Evolutionary conservation across 306 rosid species (phyloP).

Genomic region (Vachellia pachyceras): DNA sequence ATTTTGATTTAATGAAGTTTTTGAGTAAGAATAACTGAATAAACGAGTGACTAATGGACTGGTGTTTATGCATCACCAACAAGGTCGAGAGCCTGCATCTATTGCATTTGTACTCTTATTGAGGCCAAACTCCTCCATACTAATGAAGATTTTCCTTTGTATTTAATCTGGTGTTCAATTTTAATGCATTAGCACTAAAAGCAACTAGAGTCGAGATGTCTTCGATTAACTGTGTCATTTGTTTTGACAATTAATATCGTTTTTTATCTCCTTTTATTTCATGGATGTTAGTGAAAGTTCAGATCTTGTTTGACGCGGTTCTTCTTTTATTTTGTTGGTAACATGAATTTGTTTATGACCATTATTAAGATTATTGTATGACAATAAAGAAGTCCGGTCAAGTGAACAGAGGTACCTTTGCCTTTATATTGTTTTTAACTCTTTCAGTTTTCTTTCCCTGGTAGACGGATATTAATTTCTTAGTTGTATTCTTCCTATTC

Average conservation of each 20-base stretch:
- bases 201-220: neutral
- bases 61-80: neutral
- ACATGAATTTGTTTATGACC: neutral
- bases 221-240: constrained; percentile 4
- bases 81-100: constrained; percentile 19
- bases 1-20: neutral
- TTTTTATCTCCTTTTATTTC: neutral
- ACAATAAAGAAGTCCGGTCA: neutral
- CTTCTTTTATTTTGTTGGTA: neutral
- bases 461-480: neutral
- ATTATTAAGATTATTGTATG: neutral
- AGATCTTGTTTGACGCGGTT: constrained; percentile 4
- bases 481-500: neutral
- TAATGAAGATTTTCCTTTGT: neutral
- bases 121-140: neutral
- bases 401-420: neutral
- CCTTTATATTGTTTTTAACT: neutral
- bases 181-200: neutral
- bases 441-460: too few relatives aligned
- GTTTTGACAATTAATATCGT: neutral
- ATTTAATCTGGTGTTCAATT: constrained; percentile 18
- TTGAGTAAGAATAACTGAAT: constrained; percentile 9
- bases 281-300: constrained; percentile 5
- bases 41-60: constrained; percentile 2
- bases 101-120: neutral